Evolutionary conservation across 805 yeast genomes (phyloP), one percentile per base, ranked within the genome.

Genomic region (Cyberlindnera mrakii): DNA sequence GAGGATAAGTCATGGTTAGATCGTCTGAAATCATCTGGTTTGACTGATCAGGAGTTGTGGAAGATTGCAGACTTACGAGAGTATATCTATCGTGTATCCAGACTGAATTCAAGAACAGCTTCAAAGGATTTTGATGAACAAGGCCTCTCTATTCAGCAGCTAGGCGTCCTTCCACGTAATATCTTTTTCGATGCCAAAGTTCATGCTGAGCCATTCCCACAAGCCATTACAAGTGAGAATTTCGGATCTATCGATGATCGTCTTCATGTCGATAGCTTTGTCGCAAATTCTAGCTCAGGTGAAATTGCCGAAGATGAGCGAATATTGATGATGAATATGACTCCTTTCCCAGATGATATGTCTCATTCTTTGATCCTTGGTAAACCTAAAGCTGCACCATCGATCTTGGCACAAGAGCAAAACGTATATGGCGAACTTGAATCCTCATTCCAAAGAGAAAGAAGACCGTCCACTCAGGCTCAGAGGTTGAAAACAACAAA

Each of bases 21-120:
- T 31, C 78, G 82, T 48, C 66, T 91, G 35, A 73, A 77, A 37
- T 70, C 82, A 3, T 70, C 86, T n/a, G 98, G 97, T 0, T 63
- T 91, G 40, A 70, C 69, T 7, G 87, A 80, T 9, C 70, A 68
- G 7, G 95, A 88, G 36, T 53, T 86, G 20, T 91, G 97, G 97
- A 91, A 90, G 59, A 64, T 91, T 11, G 80, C 81, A 14, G 77
- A 77, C 3, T 61, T 88, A 43, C 70, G 90, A 43, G 81, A 81
- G 25, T 85, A 87, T 51, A 73, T 90, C 8, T 71, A 65, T 46
- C 76, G 80, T 39, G 77, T 79, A 4, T 75, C 85, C 1, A 67
- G 72, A 39, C 47, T 70, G 35, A 50, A 58, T 9, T 54, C 71
- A 5, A 44, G 52, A 23, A 35, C 40, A 41, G 53, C 51, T 2